Evolutionary conservation across 169 alveolate genomes (phyloP), one percentile per base, ranked within the genome.

Genomic region (Plasmodium berghei): DNA sequence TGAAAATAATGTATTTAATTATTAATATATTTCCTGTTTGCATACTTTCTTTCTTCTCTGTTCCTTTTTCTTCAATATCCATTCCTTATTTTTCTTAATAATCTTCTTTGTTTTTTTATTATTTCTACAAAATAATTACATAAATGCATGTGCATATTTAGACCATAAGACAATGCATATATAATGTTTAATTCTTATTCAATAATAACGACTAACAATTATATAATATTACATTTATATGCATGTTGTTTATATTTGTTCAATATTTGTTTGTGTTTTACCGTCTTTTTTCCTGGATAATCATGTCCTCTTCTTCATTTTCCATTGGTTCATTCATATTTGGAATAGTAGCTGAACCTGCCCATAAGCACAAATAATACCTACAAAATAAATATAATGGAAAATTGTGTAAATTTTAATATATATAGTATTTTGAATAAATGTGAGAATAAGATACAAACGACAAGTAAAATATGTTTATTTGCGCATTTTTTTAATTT

Each of bases 41-140:
- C 91, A 69, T 73, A 93, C 96, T 70, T 95, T 93, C 75, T 88
- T 95, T 90, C 98, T 95, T 77, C 97, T 97, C 88, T 97, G 96
- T 49, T 97, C 97, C 93, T 98, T 97, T 94, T 98, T 97, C 72
- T 96, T 95, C 69, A 96, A 69, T 87, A 98, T 97, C 98, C 98
- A 97, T 62, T 95, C 96, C 72, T 80, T 95, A 55, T 95, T 83
- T 69, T 83, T 83, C 42, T 67, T 69, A 66, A 83, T 83, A 34
- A 54, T 52, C 40, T 83, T 83, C 55, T 83, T 83, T 24, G 90
- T 90, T 72, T 95, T 95, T 61, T 80, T 87, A 45, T 87, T 80
- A 72, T 20, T 42, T 40, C 92, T 91, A 52, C 58, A 61, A 28
- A 52, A 42, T 9, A 40, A 58, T 22, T 20, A 56, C 6, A 56